Conservation (phyloP, 768 basidiomycete genomes). For the Tylopilus balloui region DNA sequence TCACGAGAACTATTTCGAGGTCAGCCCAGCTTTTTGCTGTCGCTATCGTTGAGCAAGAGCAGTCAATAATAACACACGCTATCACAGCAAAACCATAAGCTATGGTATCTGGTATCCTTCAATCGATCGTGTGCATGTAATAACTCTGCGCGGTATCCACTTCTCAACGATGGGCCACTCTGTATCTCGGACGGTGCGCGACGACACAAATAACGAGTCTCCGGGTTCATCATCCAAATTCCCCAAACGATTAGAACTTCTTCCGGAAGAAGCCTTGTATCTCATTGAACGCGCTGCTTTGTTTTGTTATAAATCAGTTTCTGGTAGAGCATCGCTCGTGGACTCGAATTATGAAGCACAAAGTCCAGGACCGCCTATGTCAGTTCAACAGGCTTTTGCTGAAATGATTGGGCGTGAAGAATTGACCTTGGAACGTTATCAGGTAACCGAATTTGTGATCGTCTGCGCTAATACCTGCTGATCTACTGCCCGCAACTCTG, state of each 20-base stretch:
- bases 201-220: conserved; percentile 23
- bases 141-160: conserved; percentile 74
- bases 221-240: conserved; percentile 31
- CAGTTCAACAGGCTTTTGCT: conserved; percentile 83
- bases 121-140: conserved; percentile 61
- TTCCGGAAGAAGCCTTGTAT: conserved; percentile 95
- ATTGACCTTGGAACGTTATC: conserved; percentile 81
- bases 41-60: neutral
- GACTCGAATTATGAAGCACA: conserved; percentile 31
- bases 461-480: neutral
- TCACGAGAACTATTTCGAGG: conserved; percentile 74
- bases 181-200: conserved; percentile 43
- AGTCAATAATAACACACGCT: neutral
- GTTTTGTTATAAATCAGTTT: conserved; percentile 69
- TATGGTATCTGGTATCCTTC: conserved; percentile 76
- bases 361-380: conserved; percentile 71
- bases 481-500: neutral
- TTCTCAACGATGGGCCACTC: conserved; percentile 82
- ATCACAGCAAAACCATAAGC: conserved; percentile 66
- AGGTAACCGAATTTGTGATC: conserved; percentile 45
- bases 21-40: conserved; percentile 28
- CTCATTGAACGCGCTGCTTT: conserved; percentile 86
- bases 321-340: conserved; percentile 20
- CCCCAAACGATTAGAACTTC: conserved; percentile 71
- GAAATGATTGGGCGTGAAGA: conserved; percentile 80